Percentiles rank a stretch among this genome's conserved stretches.
These are phyloP conservation scores for Euphrasia arctica DNA, from an alignment of 305 asterid genomes.

Conservation along the genomic window DNA sequence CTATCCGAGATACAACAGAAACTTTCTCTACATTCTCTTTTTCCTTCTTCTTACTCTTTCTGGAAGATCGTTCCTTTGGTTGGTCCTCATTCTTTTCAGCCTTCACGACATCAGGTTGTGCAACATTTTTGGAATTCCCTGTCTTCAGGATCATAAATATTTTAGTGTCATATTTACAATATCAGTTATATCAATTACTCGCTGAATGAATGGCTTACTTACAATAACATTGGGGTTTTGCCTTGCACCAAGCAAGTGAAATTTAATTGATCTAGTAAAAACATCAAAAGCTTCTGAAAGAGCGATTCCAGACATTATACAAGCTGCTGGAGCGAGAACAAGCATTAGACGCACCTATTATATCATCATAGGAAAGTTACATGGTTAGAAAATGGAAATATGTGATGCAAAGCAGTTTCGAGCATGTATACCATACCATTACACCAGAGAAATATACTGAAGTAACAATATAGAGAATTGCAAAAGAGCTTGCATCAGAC, in stretches of 20 bases:
- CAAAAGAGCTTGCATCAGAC: conserved; percentile 97
- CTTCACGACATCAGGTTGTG: conserved; percentile 54
- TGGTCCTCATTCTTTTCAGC: conserved; percentile 61
- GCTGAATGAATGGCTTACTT: conserved; percentile 32
- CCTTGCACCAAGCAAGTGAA: conserved; percentile 45
- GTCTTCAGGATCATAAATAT: conserved; percentile 48
- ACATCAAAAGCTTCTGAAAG: conserved; percentile 93
- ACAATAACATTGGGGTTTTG: conserved; percentile 44
- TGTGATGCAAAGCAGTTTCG: conserved; percentile 11
- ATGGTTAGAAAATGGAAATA: conserved; percentile 12
- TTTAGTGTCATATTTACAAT: conserved; percentile 28
- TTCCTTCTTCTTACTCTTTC: conserved; percentile 73
- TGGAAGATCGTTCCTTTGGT: conserved; percentile 64
- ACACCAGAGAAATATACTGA: conserved; percentile 99
- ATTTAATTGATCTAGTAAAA: conserved; percentile 79
- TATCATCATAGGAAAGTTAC: conserved; percentile 30
- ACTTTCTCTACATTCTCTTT: conserved; percentile 54
- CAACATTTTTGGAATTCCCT: conserved; percentile 54
- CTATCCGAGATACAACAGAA: conserved; percentile 47
- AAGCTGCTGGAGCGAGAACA: conserved; percentile 99
- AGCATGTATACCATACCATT: conserved; percentile 85
- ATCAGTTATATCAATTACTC: conserved; percentile 2
- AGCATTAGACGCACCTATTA: conserved; percentile 96
- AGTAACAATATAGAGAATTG: conserved; percentile 88
- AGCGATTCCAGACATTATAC: conserved; percentile 99